A percentile compares a stretch with the other conserved stretches of the same genome.
Evolutionary conservation across 768 basidiomycete genomes (phyloP).

Genomic region (Macrolepiota dolichaula): DNA sequence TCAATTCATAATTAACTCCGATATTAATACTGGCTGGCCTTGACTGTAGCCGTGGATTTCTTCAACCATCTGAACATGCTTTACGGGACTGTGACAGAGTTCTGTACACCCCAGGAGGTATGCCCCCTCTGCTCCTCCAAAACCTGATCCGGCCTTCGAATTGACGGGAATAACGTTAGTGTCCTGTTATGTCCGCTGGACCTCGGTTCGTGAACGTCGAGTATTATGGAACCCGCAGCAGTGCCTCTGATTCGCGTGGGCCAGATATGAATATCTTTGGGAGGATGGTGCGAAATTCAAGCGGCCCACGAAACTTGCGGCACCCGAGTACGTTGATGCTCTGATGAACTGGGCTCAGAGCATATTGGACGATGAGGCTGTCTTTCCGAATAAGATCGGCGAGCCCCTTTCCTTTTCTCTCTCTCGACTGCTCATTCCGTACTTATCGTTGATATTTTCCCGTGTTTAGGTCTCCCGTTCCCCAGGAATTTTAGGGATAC

Average conservation of each 20-base stretch:
- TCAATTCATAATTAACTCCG: neutral
- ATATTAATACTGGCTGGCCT: neutral
- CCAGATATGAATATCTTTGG: constrained; percentile 92
- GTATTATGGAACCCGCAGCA: neutral
- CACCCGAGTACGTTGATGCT: constrained; percentile 95
- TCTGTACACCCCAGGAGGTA: constrained; percentile 93
- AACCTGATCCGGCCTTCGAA: constrained; percentile 5
- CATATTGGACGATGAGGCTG: constrained; percentile 84
- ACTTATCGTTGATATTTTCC: neutral
- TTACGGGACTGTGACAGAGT: constrained; percentile 97
- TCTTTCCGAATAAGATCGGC: constrained; percentile 98
- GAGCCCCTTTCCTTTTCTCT: constrained; percentile 8
- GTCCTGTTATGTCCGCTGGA: constrained; percentile 96
- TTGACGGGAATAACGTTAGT: constrained; percentile 38
- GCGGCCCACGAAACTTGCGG: constrained; percentile 89
- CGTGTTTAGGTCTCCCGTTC: constrained; percentile 79
- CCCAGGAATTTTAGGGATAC: constrained; percentile 87
- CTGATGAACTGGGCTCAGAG: constrained; percentile 99
- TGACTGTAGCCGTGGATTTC: constrained; percentile 85
- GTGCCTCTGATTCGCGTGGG: neutral
- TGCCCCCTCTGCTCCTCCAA: constrained; percentile 16
- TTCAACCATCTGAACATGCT: constrained; percentile 99
- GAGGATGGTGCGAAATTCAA: constrained; percentile 87
- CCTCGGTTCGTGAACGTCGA: constrained; percentile 61
- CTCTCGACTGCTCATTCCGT: neutral